Conservation (phyloP, 352 stramenopile genomes). For the Globisporangium canariense region DNA sequence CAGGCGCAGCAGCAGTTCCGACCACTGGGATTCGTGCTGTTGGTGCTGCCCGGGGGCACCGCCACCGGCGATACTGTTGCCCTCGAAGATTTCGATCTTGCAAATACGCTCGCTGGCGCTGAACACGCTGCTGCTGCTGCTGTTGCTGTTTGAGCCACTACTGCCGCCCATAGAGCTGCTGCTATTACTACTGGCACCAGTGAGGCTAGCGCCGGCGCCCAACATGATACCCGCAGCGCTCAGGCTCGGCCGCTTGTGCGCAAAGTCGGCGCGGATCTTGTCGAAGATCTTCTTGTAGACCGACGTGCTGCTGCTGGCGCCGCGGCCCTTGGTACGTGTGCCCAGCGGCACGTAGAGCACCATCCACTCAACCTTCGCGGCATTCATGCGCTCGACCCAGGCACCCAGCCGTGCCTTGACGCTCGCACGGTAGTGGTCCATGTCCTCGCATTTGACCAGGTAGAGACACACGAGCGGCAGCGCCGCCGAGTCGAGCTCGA, state of each 20-base stretch:
- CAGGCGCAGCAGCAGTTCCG: slow-evolving; percentile 61
- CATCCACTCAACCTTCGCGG: slow-evolving; percentile 66
- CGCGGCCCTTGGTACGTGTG: slow-evolving; percentile 49
- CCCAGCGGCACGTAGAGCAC: slow-evolving; percentile 85
- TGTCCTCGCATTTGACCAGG: slow-evolving; percentile 83
- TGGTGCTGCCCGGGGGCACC: slow-evolving; percentile 47
- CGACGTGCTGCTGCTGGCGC: slow-evolving; percentile 20
- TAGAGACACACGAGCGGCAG: slow-evolving; percentile 64
- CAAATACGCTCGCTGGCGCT: slow-evolving; percentile 56
- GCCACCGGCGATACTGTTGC: slow-evolving; percentile 54
- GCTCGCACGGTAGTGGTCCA: slow-evolving; percentile 58
- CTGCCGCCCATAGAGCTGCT: slow-evolving; percentile 8
- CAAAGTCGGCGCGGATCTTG: slow-evolving; percentile 59
- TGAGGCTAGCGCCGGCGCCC: slow-evolving; percentile 1
- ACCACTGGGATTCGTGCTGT: slow-evolving; percentile 80
- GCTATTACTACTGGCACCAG: background rate
- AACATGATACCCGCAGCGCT: slow-evolving; percentile 16
- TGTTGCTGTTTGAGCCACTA: slow-evolving; percentile 8
- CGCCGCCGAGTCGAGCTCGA: slow-evolving; percentile 14
- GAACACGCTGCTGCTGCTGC: slow-evolving; percentile 1
- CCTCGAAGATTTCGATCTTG: slow-evolving; percentile 80
- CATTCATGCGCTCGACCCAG: slow-evolving; percentile 77
- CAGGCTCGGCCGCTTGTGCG: slow-evolving; percentile 30
- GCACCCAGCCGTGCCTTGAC: slow-evolving; percentile 44
- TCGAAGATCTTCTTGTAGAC: slow-evolving; percentile 85